Percentiles rank a stretch among this genome's conserved stretches.
Evolutionary conservation across 345 rosid species (phyloP).

Genomic region (Citropsis articulata): DNA sequence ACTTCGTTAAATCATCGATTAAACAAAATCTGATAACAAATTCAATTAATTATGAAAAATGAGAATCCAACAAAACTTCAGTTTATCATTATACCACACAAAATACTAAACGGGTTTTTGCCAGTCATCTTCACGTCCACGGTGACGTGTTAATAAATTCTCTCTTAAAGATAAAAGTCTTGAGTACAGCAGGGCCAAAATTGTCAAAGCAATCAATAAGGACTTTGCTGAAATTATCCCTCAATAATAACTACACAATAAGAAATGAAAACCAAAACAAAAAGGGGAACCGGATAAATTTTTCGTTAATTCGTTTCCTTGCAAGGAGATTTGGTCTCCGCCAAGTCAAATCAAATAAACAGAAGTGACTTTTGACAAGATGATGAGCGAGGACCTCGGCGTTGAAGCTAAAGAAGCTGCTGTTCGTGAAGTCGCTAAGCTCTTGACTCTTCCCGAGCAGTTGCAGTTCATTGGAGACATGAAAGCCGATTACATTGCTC

Average conservation of each 20-base stretch:
- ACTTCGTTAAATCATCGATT: too few relatives aligned
- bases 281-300: neutral
- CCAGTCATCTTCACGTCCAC: too few relatives aligned
- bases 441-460: conserved; percentile 85
- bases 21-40: too few relatives aligned
- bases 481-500: conserved; percentile 91
- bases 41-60: too few relatives aligned
- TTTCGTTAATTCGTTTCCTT: neutral
- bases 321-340: neutral
- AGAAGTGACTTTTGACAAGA: conserved; percentile 8
- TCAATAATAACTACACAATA: too few relatives aligned
- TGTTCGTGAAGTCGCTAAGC: conserved; percentile 98
- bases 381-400: conserved; percentile 95
- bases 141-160: too few relatives aligned
- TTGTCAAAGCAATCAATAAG: neutral
- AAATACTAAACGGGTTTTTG: too few relatives aligned
- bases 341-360: neutral
- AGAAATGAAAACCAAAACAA: neutral
- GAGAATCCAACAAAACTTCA: too few relatives aligned
- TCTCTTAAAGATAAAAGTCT: too few relatives aligned
- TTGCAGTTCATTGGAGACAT: conserved; percentile 75
- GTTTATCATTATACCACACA: too few relatives aligned
- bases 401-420: conserved; percentile 97
- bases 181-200: too few relatives aligned
- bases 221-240: neutral